Evolutionary conservation across 768 basidiomycete species (phyloP), one percentile per base, ranked within the genome.

Genomic region (Serendipita sp.): DNA sequence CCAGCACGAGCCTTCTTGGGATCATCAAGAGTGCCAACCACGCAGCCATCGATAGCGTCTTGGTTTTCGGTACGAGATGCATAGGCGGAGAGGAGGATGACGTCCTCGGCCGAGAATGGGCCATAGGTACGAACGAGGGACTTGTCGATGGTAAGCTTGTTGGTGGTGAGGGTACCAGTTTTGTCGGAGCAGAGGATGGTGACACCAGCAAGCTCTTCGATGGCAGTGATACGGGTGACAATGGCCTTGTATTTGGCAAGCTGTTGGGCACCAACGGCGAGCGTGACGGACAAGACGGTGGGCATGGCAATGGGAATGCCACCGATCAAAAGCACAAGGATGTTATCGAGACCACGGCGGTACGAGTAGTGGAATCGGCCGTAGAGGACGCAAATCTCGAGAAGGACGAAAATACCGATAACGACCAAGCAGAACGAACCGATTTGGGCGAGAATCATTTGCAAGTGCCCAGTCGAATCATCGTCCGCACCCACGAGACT

Each of bases 301-400:
- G 95, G 95, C 95, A 98, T 98, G 74, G 95, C 95, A 76, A 97
- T 98, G 72, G 95, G 95, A 73, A 98, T 98, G 80, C 95, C 95
- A 81, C 95, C 95, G 77, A 98, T 98, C 83, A 98, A 82, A 74
- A 98, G 89, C 68, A 97, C 95, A 38, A 98, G 84, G 77, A 97
- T 93, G 80, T 93, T 89, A 82, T 98, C 85, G 70, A 97, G 86
- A 78, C 94, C 95, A 67, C 86, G 86, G 71, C 95, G 90, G 79
- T 98, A 98, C 62, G 71, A 75, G 80, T 89, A 97, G 65, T 78
- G 80, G 88, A 92, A 97, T 46, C 85, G 88, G 60, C 93, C 86
- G 75, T 97, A 98, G 66, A 98, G 83, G 68, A 90, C 85, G 74
- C 96, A 79, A 68, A 98, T 96, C 75, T 98, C 94, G 11, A 91